Percentiles rank a stretch among this genome's conserved stretches.
phyloP scores from a whole-genome alignment of 768 basidiomycete genomes.

The Chalciporus piperatus region DNA sequence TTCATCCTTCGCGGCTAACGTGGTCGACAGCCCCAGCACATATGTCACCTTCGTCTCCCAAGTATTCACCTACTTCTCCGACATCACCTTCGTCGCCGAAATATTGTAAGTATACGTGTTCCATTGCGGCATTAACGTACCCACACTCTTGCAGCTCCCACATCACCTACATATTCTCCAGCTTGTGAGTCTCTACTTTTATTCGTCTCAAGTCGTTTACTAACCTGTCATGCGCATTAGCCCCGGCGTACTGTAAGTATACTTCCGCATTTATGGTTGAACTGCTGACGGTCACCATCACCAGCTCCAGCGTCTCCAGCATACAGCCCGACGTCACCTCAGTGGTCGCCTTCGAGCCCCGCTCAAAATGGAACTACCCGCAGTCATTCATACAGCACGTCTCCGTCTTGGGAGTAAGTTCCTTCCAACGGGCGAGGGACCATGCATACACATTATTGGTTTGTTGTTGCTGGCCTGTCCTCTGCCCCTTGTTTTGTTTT shows the following conservation, averaged over 20 bases:
- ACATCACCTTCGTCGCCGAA: slow-evolving; percentile 89
- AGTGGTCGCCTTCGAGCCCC: slow-evolving; percentile 82
- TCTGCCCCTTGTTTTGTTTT: slow-evolving; percentile 2
- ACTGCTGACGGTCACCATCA: slow-evolving; percentile 15
- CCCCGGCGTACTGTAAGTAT: slow-evolving; percentile 75
- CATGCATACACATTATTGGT: slow-evolving; percentile 6
- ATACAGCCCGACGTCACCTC: slow-evolving; percentile 83
- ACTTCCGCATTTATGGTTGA: not conserved
- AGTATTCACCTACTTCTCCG: slow-evolving; percentile 93
- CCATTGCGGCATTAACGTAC: not conserved
- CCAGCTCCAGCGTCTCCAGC: slow-evolving; percentile 81
- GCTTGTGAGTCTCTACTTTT: slow-evolving; percentile 57
- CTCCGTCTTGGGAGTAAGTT: slow-evolving; percentile 51
- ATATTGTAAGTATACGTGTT: slow-evolving; percentile 65
- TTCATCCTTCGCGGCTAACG: slow-evolving; percentile 3
- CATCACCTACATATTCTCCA: slow-evolving; percentile 85
- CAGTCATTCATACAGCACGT: slow-evolving; percentile 43
- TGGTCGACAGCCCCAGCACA: slow-evolving; percentile 62
- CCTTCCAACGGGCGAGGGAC: not conserved
- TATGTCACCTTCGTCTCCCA: slow-evolving; percentile 87
- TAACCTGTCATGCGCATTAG: slow-evolving; percentile 32
- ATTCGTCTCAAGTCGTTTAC: not conserved
- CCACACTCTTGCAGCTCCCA: slow-evolving; percentile 55
- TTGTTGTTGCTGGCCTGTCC: slow-evolving; percentile 12
- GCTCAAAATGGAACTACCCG: slow-evolving; percentile 49